phyloP scores from a whole-genome alignment of 2,329 filamentous ascomycete genomes.

The Alternaria rosae region DNA sequence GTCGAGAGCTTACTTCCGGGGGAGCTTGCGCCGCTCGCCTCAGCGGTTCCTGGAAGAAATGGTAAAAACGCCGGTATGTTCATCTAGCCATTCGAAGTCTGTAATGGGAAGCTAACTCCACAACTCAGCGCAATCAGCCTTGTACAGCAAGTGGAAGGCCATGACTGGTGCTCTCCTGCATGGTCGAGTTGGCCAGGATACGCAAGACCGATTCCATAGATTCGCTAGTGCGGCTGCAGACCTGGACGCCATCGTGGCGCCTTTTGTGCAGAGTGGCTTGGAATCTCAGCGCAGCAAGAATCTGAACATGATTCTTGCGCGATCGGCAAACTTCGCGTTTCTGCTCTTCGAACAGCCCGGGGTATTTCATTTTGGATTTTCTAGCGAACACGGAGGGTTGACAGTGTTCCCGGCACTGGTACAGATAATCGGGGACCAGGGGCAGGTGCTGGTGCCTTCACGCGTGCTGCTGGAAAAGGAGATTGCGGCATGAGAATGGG shows the following conservation, averaged over 20 bases:
- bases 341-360: constrained; percentile 37
- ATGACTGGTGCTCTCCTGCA: constrained; percentile 30
- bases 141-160: constrained; percentile 36
- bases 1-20: constrained; percentile 23
- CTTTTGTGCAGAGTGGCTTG: constrained; percentile 29
- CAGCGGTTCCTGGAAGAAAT: not conserved
- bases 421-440: constrained; percentile 36
- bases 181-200: constrained; percentile 13
- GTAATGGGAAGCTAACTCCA: not conserved
- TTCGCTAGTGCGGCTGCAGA: constrained; percentile 19
- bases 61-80: not conserved
- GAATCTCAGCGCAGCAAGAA: constrained; percentile 31
- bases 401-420: constrained; percentile 39
- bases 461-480: constrained; percentile 28
- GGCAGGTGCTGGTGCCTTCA: constrained; percentile 21
- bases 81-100: not conserved
- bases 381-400: constrained; percentile 15
- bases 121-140: constrained; percentile 15
- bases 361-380: constrained; percentile 38
- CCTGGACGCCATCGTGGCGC: constrained; percentile 31
- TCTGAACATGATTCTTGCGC: constrained; percentile 40
- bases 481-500: constrained; percentile 7
- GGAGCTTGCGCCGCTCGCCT: constrained; percentile 11
- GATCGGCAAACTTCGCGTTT: constrained; percentile 36
- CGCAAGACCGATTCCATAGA: constrained; percentile 3